Base-by-base conservation (phyloP, 441 rosid genomes). In the Biscutella laevigata region DNA sequence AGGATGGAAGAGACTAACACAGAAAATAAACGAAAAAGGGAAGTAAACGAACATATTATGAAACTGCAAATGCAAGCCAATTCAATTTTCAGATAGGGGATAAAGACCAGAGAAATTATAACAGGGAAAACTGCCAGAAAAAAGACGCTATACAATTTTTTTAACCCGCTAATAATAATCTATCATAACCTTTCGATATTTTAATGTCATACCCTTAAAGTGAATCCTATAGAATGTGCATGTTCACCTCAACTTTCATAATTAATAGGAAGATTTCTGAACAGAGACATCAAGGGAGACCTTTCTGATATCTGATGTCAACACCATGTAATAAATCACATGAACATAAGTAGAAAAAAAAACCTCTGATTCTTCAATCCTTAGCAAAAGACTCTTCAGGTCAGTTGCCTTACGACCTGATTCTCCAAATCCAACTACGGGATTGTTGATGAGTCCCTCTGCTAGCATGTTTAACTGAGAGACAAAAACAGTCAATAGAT, bases 321-420 rank as follows among this genome's bases (percentile, higher is more conserved):
- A 57, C 40, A 21, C 45, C 41, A 28, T 9, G 15, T 33, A 34
- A 42, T 8, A 50, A 9, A 50, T 20, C 36, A 50, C 59, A 42
- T 42, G 48, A 65, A 29, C 41, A 27, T 25, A 38, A 34, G 44
- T 30, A 36, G 10, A 39, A 39, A 19, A 24, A 45, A 57, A 25
- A 61, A 94, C 99, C 97, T 94, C 99, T 62, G 99, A 84, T 70
- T 94, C 97, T 79, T 94, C 99, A 62, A 94, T 84, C 73, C 84
- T 88, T 49, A 82, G 85, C 81, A 94, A 67, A 64, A 88, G 83
- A 75, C 65, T 78, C 80, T 92, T 78, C 72, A 94, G 73, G 59
- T 84, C 96, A 42, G 69, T 83, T 5, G 74, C 78, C 72, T 86
- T 88, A 44, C 82, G 72, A 63, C 88, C 96, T 53, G 88, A 83